Percentiles rank a stretch among this genome's conserved stretches.
Evolutionary conservation across 495 filamentous ascomycete genomes (phyloP).

Genomic region (Lentithecium fluviatile): DNA sequence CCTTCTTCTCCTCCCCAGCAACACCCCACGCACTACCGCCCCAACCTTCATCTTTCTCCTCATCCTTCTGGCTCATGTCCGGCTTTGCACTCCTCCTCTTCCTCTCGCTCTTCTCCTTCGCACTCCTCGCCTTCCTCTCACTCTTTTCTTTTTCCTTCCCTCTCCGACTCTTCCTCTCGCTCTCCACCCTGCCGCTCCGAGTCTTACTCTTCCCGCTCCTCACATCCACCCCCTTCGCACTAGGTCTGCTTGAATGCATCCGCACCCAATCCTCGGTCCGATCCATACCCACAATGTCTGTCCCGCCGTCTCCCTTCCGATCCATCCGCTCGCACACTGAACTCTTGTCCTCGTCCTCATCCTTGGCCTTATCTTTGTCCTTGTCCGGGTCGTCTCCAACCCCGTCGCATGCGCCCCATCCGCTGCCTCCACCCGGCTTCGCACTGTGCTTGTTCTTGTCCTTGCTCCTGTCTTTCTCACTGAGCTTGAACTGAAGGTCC

Average conservation of each 20-base stretch:
- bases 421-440: too few species aligned
- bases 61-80: too few species aligned
- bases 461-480: too few species aligned
- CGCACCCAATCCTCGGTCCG: background rate
- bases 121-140: conserved; percentile 5
- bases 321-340: too few species aligned
- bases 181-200: background rate
- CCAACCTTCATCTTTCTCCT: too few species aligned
- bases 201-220: conserved; percentile 3
- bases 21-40: background rate
- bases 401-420: too few species aligned
- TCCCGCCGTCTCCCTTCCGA: background rate
- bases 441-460: background rate
- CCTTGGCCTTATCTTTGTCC: conserved; percentile 15
- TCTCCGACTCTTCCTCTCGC: background rate
- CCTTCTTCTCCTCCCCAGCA: background rate
- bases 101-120: background rate
- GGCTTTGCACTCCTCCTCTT: too few species aligned
- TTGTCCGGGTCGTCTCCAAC: too few species aligned
- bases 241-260: background rate
- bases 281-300: background rate
- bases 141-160: conserved; percentile 4
- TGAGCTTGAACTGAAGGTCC: background rate
- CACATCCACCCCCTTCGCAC: conserved; percentile 1
- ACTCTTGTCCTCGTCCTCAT: conserved; percentile 4